phyloP scores from a whole-genome alignment of 805 yeast species.

The Yarrowia hollandica region DNA sequence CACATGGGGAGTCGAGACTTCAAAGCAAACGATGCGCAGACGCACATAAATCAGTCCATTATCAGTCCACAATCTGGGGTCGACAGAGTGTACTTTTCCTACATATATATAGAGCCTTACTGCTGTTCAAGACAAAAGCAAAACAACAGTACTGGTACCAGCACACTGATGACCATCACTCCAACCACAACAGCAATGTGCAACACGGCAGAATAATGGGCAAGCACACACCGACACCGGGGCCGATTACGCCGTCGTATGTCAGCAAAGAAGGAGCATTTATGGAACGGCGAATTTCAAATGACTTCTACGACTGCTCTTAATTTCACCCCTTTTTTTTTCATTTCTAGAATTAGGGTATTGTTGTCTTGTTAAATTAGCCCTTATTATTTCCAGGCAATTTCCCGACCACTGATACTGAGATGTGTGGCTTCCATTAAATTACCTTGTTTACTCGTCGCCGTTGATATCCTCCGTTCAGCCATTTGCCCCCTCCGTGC shows the following conservation, averaged over 20 bases:
- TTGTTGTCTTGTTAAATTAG: too few relatives aligned
- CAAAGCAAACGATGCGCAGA: slow-evolving; percentile 5
- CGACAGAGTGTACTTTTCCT: neutral
- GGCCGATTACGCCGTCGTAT: neutral
- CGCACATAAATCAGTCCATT: slow-evolving; percentile 8
- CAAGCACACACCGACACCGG: neutral
- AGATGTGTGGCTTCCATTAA: too few relatives aligned
- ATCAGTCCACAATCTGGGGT: slow-evolving; percentile 26
- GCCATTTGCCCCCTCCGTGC: neutral
- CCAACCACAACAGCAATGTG: too few relatives aligned
- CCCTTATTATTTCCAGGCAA: too few relatives aligned
- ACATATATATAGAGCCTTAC: neutral
- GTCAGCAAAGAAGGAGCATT: neutral
- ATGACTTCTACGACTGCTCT: too few relatives aligned
- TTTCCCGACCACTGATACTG: too few relatives aligned
- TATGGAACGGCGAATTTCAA: neutral
- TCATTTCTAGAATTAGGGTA: too few relatives aligned
- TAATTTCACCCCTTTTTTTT: too few relatives aligned
- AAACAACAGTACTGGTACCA: neutral
- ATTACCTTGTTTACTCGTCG: too few relatives aligned
- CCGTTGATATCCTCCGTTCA: slow-evolving; percentile 1
- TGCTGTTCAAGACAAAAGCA: neutral
- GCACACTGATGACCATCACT: neutral
- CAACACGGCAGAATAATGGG: neutral
- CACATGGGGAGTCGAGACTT: neutral